phyloP scores from a whole-genome alignment of 768 basidiomycete species.

The Auriscalpium vulgare region DNA sequence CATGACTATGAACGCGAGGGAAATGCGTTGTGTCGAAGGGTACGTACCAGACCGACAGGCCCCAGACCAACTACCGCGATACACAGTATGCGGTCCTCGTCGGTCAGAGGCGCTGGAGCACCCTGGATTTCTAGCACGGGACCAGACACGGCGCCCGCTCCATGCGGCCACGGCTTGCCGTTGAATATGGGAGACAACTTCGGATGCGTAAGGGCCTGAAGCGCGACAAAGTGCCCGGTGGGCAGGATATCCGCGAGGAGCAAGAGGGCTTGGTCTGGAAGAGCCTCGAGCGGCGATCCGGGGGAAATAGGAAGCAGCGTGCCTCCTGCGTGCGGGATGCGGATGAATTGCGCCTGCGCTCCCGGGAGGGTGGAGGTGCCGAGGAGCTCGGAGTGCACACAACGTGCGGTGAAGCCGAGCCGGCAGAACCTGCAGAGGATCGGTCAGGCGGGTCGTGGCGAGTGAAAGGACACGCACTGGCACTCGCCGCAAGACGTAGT shows the following conservation, averaged over 20 bases:
- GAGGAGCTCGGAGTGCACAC: conserved; percentile 52
- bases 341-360: conserved; percentile 73
- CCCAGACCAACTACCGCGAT: conserved; percentile 70
- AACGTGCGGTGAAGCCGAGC: conserved; percentile 65
- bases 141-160: conserved; percentile 7
- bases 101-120: conserved; percentile 23
- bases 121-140: not conserved
- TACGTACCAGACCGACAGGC: conserved; percentile 60
- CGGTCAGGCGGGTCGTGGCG: not conserved
- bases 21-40: conserved; percentile 1
- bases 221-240: conserved; percentile 69
- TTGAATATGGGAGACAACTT: conserved; percentile 56
- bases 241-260: conserved; percentile 75
- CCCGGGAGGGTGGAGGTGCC: conserved; percentile 61
- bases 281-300: conserved; percentile 15
- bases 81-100: conserved; percentile 45
- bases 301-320: conserved; percentile 53
- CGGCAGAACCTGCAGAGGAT: conserved; percentile 49
- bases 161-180: conserved; percentile 49
- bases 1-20: not conserved
- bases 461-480: conserved; percentile 39
- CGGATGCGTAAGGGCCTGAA: conserved; percentile 66
- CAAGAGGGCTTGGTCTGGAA: conserved; percentile 60
- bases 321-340: conserved; percentile 74
- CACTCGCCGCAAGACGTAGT: conserved; percentile 82